phyloP scores from a whole-genome alignment of 495 filamentous ascomycete genomes.

The Tuber microsphaerosporum region DNA sequence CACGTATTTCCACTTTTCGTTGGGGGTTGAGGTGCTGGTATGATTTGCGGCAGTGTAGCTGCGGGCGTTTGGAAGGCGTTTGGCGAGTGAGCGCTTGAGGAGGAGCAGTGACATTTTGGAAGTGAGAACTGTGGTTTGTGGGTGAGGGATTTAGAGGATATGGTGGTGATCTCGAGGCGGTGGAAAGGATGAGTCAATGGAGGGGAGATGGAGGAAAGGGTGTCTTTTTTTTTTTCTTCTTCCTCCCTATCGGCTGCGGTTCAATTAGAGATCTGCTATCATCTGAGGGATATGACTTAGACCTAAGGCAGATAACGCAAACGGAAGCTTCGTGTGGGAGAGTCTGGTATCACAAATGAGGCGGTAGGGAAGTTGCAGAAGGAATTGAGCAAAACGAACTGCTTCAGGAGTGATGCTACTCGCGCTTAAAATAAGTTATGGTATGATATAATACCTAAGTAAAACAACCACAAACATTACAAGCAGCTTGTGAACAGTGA shows the following conservation, averaged over 20 bases:
- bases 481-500: too few relatives aligned
- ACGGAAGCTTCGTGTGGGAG: neutral
- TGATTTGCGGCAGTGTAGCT: neutral
- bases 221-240: neutral
- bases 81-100: neutral
- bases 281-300: neutral
- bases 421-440: too few relatives aligned
- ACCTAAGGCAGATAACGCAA: neutral
- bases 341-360: neutral
- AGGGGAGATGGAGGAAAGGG: neutral
- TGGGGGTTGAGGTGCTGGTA: constrained; percentile 16
- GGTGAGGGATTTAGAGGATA: neutral
- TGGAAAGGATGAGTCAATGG: neutral
- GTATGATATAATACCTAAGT: too few relatives aligned
- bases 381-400: too few relatives aligned
- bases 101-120: neutral
- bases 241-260: neutral
- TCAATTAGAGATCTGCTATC: neutral
- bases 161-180: neutral
- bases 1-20: constrained; percentile 53
- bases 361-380: too few relatives aligned
- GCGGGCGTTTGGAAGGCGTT: neutral
- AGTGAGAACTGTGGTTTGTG: neutral
- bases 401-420: too few relatives aligned
- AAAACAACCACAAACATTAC: too few relatives aligned